Percentiles rank a stretch among this genome's conserved stretches.
Conservation (phyloP, 2,329 filamentous ascomycete genomes). For the Beauveria sp. region DNA sequence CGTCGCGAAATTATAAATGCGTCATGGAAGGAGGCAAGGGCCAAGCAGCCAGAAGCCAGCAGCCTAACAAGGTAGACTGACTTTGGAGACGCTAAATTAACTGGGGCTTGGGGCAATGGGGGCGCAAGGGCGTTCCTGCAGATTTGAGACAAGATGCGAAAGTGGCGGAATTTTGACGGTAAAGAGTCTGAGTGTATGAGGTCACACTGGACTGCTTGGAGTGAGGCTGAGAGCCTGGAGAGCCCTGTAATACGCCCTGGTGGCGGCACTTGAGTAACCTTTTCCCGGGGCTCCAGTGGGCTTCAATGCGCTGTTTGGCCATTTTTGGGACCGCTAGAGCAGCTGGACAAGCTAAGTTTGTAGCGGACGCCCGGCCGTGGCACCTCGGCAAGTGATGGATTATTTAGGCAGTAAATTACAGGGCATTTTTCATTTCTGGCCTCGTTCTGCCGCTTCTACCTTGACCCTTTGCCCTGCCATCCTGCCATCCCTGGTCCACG, state of each 20-base stretch:
- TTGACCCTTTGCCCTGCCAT: no score
- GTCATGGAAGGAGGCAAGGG: background rate
- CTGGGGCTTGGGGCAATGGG: background rate
- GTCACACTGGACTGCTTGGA: no score
- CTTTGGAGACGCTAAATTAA: background rate
- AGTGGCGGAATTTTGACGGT: no score
- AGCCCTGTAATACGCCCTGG: no score
- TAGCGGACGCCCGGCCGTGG: background rate
- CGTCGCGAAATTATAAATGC: constrained; percentile 4
- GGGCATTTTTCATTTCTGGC: background rate
- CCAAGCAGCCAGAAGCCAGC: background rate
- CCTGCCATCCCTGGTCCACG: no score
- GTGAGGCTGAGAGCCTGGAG: background rate
- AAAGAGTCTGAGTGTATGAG: no score
- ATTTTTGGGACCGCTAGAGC: background rate
- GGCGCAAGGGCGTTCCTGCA: background rate
- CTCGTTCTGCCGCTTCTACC: no score
- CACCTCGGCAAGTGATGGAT: background rate
- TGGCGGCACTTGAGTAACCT: background rate
- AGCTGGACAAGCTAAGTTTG: background rate
- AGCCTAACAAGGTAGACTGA: background rate
- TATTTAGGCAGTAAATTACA: background rate
- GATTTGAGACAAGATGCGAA: no score
- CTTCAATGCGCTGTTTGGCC: no score
- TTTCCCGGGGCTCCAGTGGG: background rate